Evolutionary conservation across 164 flowering plant species (phyloP).

Genomic region (Vitis cinerea): DNA sequence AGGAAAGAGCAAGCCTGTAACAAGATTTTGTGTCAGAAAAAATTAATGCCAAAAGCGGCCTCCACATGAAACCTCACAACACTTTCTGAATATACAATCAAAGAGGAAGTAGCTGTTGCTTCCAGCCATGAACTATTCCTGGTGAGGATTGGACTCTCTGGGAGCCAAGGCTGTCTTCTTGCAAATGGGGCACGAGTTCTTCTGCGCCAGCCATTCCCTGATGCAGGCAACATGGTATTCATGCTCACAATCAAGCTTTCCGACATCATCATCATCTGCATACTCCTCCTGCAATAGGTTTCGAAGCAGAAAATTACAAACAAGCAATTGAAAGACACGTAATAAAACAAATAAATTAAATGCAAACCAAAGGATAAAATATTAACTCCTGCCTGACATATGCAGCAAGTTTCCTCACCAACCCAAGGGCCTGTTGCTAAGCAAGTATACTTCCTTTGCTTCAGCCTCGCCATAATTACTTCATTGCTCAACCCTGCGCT

Average conservation of each 20-base stretch:
- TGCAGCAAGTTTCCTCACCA: conserved; percentile 17
- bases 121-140: no score
- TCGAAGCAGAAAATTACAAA: no score
- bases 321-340: no score
- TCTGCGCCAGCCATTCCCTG: not conserved
- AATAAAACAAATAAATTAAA: not conserved
- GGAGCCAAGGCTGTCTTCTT: no score
- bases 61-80: no score
- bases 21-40: no score
- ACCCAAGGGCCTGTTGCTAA: not conserved
- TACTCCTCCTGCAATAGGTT: conserved; percentile 16
- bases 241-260: conserved; percentile 17
- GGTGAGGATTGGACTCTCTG: no score
- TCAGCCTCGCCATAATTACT: conserved; percentile 3
- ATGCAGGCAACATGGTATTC: not conserved
- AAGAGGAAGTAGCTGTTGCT: no score
- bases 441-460: not conserved
- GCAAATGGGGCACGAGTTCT: no score
- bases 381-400: conserved; percentile 18
- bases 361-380: not conserved
- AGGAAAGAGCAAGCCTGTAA: no score
- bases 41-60: no score
- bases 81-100: no score
- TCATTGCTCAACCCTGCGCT: conserved; percentile 14
- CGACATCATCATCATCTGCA: conserved; percentile 12